Conservation (phyloP, 768 basidiomycete species). For the Lentinula sp. region DNA sequence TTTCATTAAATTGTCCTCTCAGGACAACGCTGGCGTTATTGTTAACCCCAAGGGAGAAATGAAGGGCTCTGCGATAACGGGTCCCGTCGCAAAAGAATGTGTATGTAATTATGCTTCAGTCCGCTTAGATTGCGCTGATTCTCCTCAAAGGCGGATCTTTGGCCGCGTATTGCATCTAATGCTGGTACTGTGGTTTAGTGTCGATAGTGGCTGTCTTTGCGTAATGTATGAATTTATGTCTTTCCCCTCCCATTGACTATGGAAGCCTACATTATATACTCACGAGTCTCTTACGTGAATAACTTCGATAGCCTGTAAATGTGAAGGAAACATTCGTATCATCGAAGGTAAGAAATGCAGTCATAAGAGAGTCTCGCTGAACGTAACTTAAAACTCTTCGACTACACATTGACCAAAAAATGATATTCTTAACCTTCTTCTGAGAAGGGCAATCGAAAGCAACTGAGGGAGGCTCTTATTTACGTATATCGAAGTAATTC, state of each 20-base stretch:
- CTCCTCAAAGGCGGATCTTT: slow-evolving; percentile 75
- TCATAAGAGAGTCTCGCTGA: no score
- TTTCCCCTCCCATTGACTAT: background rate
- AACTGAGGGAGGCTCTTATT: no score
- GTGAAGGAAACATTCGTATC: no score
- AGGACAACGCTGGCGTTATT: slow-evolving; percentile 96
- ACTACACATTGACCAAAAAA: no score
- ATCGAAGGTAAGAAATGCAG: no score
- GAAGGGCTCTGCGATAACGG: slow-evolving; percentile 97
- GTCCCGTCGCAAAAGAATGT: slow-evolving; percentile 99
- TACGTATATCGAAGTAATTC: no score
- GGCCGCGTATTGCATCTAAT: slow-evolving; percentile 99
- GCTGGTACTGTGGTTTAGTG: slow-evolving; percentile 90
- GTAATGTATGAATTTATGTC: background rate
- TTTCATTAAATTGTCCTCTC: background rate
- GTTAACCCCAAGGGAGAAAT: slow-evolving; percentile 99
- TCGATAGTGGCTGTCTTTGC: background rate
- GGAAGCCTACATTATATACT: background rate
- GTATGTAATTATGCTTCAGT: slow-evolving; percentile 40
- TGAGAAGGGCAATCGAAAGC: no score
- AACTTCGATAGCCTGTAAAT: no score
- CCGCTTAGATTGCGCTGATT: background rate
- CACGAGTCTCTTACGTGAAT: no score
- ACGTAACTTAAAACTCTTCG: no score
- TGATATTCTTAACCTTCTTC: no score